Conservation (phyloP, 140 eudicot species). For the Stevia rebaudiana region DNA sequence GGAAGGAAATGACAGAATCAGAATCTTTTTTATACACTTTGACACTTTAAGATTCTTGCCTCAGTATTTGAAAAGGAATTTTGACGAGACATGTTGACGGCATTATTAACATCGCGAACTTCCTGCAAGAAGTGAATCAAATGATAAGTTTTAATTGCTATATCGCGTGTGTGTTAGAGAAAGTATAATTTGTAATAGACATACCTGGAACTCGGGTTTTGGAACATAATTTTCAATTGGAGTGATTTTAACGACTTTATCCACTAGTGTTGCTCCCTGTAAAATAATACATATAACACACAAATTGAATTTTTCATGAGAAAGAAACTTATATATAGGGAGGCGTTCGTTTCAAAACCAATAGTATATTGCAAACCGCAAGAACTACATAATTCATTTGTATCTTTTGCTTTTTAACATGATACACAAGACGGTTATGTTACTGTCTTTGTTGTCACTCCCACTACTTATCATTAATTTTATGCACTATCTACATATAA, state of each 20-base stretch:
- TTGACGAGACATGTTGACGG: constrained; percentile 33
- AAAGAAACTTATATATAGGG: not conserved
- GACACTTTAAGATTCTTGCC: constrained; percentile 30
- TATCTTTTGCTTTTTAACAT: too few species aligned
- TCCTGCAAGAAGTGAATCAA: constrained; percentile 39
- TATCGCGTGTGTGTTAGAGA: not conserved
- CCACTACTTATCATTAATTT: not conserved
- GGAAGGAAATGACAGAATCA: not conserved
- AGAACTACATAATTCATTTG: not conserved
- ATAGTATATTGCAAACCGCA: not conserved
- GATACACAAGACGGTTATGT: not conserved
- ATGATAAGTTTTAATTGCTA: constrained; percentile 3
- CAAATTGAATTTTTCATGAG: not conserved
- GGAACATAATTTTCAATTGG: constrained; percentile 62
- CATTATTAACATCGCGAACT: constrained; percentile 39
- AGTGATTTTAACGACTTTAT: constrained; percentile 63
- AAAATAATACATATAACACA: constrained; percentile 4
- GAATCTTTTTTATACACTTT: not conserved
- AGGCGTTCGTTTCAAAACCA: not conserved
- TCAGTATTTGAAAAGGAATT: constrained; percentile 41
- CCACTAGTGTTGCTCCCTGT: constrained; percentile 90
- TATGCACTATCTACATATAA: not conserved
- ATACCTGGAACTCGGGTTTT: constrained; percentile 44
- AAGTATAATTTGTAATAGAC: not conserved
- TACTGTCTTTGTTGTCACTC: not conserved